These are phyloP conservation scores for Parietaria judaica DNA, from an alignment of 306 rosid genomes.

Conservation along the genomic window DNA sequence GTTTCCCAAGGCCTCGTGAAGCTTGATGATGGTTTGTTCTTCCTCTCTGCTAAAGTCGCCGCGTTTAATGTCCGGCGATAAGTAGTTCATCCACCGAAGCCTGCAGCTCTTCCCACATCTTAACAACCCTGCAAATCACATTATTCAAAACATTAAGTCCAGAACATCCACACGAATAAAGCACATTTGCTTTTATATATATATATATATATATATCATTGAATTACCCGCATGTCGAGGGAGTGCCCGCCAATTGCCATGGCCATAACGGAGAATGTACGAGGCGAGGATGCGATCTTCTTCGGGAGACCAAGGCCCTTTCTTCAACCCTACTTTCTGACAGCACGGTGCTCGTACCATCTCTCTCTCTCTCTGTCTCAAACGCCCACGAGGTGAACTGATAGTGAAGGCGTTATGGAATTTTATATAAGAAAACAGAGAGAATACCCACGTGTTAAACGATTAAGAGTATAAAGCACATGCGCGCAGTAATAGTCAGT, in stretches of 20 bases:
- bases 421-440: too few relatives aligned
- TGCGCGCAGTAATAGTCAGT: too few relatives aligned
- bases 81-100: constrained; percentile 70
- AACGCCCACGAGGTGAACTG: too few relatives aligned
- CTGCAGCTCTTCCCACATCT: constrained; percentile 96
- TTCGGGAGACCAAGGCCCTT: constrained; percentile 79
- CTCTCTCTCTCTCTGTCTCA: not conserved
- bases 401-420: not conserved
- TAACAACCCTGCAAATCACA: constrained; percentile 36
- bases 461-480: too few relatives aligned
- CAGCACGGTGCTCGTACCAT: constrained; percentile 97
- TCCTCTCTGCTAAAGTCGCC: constrained; percentile 74
- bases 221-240: constrained; percentile 94
- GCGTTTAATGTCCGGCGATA: constrained; percentile 80
- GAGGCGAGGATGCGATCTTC: constrained; percentile 65
- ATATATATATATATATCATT: too few relatives aligned
- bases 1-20: constrained; percentile 70
- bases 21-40: constrained; percentile 56
- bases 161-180: not conserved
- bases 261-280: constrained; percentile 56
- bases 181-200: not conserved
- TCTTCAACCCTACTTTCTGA: constrained; percentile 87
- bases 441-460: too few relatives aligned
- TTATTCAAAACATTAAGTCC: not conserved
- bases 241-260: constrained; percentile 86